Base-by-base conservation (phyloP, 306 rosid species). In the Myrica gale region DNA sequence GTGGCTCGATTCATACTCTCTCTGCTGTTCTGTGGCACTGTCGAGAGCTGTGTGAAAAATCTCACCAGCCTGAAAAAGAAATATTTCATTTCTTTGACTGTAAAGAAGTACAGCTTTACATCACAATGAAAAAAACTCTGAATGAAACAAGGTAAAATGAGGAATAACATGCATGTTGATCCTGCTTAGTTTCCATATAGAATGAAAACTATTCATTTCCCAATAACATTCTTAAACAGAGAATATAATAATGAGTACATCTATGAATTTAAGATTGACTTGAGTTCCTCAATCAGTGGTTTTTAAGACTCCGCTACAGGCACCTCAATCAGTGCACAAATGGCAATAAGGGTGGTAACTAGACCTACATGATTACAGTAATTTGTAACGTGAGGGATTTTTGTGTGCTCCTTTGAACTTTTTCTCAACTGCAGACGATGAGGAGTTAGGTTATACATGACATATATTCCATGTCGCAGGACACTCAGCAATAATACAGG, bases 41-140 rank as follows among this genome's bases (percentile, higher is more conserved):
- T 84, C 85, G 68, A 78, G 91, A 87, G 90, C 93, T 71, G 84
- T 32, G 70, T 74, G 87, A 82, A 92, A 92, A 92, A 88, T 88
- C 17, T 87, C 96, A 37, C 90, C 93, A 74, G 93, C 91, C 97
- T 92, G 87, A 69, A 87, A 88, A 67, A 72, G 68, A 79, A 68
- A 69, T 60, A 42, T 41, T 52, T 72, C 9, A 55, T 62, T 67
- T 42, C 80, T 77, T 71, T 54, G 44, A 67, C 46, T 43, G 62
- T 43, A 61, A 51, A 32, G 71, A 53, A 65, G 43, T 71, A 74
- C 50, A 61, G 60, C 66, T 74, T 55, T 71, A 75, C 55, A 41
- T 53, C 81, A 72, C 71, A 13, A 61, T 82, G 74, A 67, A 48
- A 74, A 48, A 74, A 66, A 69, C 76, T 20, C 61, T 47, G 2